A percentile compares a stretch with the other conserved stretches of the same genome.
Evolutionary conservation across 1,284 basidiomycete species (phyloP).

Genomic region (Ganoderma sp.): DNA sequence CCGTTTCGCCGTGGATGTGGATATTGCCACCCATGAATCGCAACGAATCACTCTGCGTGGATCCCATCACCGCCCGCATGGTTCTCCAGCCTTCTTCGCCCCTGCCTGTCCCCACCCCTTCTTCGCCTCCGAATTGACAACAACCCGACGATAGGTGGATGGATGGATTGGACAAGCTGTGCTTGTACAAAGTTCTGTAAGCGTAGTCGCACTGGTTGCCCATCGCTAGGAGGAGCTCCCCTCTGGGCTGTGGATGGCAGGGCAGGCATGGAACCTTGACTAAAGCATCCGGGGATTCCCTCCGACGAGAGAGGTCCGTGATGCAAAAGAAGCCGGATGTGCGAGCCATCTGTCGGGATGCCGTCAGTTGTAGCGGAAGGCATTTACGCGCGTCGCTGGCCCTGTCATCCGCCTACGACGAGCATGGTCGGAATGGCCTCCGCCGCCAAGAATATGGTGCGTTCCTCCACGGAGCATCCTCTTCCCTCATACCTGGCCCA

Average conservation of each 20-base stretch:
- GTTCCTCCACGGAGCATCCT: background rate
- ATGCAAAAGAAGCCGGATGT: conserved; percentile 1
- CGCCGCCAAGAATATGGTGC: background rate
- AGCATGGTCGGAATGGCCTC: background rate
- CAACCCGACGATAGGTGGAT: background rate
- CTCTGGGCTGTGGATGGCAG: background rate
- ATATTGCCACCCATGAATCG: background rate
- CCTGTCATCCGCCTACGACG: background rate
- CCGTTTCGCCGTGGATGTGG: background rate
- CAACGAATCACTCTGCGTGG: background rate
- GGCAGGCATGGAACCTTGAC: background rate
- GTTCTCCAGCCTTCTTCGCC: background rate
- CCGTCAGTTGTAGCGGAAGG: conserved; percentile 5
- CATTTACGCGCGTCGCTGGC: background rate
- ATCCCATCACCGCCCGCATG: conserved; percentile 2
- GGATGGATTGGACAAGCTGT: background rate
- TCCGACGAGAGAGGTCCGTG: background rate
- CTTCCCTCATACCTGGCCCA: background rate
- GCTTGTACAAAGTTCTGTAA: background rate
- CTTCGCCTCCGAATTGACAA: background rate
- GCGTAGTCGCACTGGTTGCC: background rate
- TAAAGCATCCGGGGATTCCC: background rate
- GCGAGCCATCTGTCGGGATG: conserved; percentile 7
- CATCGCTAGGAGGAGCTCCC: background rate
- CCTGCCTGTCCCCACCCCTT: background rate